phyloP scores from a whole-genome alignment of 768 basidiomycete species.

The Trametes gibbosa region DNA sequence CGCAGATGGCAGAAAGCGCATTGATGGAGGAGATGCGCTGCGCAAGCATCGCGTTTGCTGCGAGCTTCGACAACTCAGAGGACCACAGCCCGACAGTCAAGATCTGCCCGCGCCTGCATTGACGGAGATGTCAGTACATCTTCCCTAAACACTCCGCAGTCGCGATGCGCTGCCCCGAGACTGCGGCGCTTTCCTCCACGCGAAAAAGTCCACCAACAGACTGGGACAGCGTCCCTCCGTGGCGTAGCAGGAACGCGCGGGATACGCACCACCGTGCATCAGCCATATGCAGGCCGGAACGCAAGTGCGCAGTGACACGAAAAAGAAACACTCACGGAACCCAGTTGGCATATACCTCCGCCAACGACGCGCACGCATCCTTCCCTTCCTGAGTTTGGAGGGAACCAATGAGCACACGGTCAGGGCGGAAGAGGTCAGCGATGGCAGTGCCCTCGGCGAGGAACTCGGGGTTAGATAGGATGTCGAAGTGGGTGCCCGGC shows the following conservation, averaged over 20 bases:
- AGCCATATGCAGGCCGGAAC: not conserved
- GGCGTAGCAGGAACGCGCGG: too few species aligned
- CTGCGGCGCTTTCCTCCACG: not conserved
- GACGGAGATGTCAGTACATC: not conserved
- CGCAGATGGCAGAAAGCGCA: slow-evolving; percentile 97
- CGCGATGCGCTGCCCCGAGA: too few species aligned
- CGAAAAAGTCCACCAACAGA: not conserved
- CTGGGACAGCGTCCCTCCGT: not conserved
- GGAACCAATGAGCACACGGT: slow-evolving; percentile 96
- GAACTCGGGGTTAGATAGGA: slow-evolving; percentile 99
- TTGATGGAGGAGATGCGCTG: slow-evolving; percentile 99
- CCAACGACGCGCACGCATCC: slow-evolving; percentile 72
- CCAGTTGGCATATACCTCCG: slow-evolving; percentile 93
- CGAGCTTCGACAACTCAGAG: slow-evolving; percentile 96
- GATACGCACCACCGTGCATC: too few species aligned
- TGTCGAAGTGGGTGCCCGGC: slow-evolving; percentile 88
- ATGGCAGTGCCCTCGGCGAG: slow-evolving; percentile 98
- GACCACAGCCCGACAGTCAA: slow-evolving; percentile 98
- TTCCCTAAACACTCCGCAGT: too few species aligned
- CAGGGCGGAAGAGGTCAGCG: slow-evolving; percentile 79
- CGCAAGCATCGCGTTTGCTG: slow-evolving; percentile 98
- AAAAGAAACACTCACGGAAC: slow-evolving; percentile 68
- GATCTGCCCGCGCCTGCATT: slow-evolving; percentile 63
- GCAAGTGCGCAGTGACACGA: too few species aligned
- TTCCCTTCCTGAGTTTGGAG: slow-evolving; percentile 86